Evolutionary conservation across 768 basidiomycete species (phyloP), one percentile per base, ranked within the genome.

Genomic region (Trametes coccinea): DNA sequence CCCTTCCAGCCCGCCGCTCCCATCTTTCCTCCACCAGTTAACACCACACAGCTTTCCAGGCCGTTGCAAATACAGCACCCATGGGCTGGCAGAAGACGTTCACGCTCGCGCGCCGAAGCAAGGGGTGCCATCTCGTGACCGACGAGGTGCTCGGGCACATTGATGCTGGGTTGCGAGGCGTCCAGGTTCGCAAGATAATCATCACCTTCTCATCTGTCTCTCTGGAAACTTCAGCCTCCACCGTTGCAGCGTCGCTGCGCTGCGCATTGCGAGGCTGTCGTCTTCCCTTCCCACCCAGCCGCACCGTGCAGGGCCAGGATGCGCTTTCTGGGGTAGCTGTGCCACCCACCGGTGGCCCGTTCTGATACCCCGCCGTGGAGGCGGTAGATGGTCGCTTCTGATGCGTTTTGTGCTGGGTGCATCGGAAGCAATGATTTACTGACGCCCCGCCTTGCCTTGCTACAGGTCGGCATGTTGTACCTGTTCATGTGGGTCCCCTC

Each of bases 1-100:
- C 16, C 11, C 52, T n/a, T 29, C 11, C 39, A 17, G 16, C 13
- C 13, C 31, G 10, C 44, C 34, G 27, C 30, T 31, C 40, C 44
- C 47, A 13, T 55, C 39, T 22, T 7, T 31, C 22, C 31, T 53
- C 29, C 22, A 22, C 22, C 22, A 22, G 22, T 33, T 30, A n/a
- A 27, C 10, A 17, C 6, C 52, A 11, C 5, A 37, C 11, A 37
- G 34, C 34, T 37, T 37, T 37, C 34, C 34, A 39, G 16, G 34
- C 45, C 37, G 40, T 33, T 55, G 17, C 53, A 56, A 11, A 22
- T 37, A 29, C 27, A 22, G 39, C 9, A 34, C 17, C 30, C 45
- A 96, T 96, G 94, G 90, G 86, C 58, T 95, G 93, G 93, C 94
- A 95, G 72, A 92, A 86, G 73, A 87, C 87, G 5, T 95, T 96